Evolutionary conservation across 2,329 filamentous ascomycete species (phyloP), one percentile per base, ranked within the genome.

Genomic region (Aspergillus candidus): DNA sequence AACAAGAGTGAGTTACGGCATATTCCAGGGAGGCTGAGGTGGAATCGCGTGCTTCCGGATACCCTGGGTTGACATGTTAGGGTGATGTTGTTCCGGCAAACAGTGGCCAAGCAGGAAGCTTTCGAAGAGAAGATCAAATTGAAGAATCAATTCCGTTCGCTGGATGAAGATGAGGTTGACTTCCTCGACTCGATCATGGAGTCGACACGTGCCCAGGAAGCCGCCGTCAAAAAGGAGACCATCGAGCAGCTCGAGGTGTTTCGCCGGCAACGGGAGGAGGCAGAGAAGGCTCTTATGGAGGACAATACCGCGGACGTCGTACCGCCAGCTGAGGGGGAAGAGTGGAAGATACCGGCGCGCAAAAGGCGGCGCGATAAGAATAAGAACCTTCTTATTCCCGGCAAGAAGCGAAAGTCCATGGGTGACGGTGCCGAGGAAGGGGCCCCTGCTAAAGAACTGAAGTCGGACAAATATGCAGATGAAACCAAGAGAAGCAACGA

Each of bases 161-260:
- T 75, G 14, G 73, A 75, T 47, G 72, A 75, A 47, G 72, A 75
- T 46, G 72, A 75, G 51, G 62, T 75, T 37, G 73, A 75, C 3
- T 75, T 75, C 47, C 59, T 75, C 3, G 73, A 82, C 48, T 77
- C 75, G 0, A 68, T 83, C 2, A 66, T 78, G 30, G 77, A 81
- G 52, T 74, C 72, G 6, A 76, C 75, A 18, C 70, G 78, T 18
- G 73, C 72, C 15, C 70, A 80, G 56, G 79, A 83, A 53, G 72
- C 68, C 2, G 74, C 71, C 4, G 69, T 82, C 35, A 75, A 71
- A 54, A 76, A 72, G 52, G 77, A 83, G 52, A 83, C 78, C 0
- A 66, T 68, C 4, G 77, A 80, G 50, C 75, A 79, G 55, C 63
- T 84, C 10, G 77, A 80, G 33, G 55, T 69, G 1, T 84, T 83